phyloP scores from a whole-genome alignment of 495 filamentous ascomycete species.

The Terfezia claveryi region DNA sequence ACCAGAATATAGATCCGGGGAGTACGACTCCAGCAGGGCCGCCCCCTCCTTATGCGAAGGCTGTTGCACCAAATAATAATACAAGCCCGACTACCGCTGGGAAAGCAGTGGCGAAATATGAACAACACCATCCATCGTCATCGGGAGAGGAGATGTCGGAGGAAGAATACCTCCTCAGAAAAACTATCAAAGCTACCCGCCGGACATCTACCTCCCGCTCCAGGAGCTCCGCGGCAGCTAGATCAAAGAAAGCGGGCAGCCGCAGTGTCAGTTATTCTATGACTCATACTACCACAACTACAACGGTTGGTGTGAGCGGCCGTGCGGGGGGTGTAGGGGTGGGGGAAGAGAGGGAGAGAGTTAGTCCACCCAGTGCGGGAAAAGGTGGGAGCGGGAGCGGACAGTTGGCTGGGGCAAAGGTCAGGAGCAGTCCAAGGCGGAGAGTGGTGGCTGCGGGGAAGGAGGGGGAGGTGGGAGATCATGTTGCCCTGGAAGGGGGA shows the following conservation, averaged over 20 bases:
- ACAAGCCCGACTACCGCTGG: slow-evolving; percentile 21
- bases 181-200: slow-evolving; percentile 13
- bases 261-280: slow-evolving; percentile 35
- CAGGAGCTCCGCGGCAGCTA: slow-evolving; percentile 18
- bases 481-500: slow-evolving; percentile 20
- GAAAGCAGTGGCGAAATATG: slow-evolving; percentile 13
- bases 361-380: slow-evolving; percentile 32
- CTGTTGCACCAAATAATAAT: slow-evolving; percentile 13
- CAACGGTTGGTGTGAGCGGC: background rate
- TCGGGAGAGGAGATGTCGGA: slow-evolving; percentile 12
- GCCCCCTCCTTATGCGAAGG: background rate
- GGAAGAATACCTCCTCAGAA: slow-evolving; percentile 16
- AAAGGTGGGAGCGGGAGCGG: slow-evolving; percentile 19
- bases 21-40: background rate
- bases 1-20: slow-evolving; percentile 23
- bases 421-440: slow-evolving; percentile 39
- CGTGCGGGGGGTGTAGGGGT: background rate
- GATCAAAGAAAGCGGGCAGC: slow-evolving; percentile 21
- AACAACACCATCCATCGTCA: slow-evolving; percentile 2
- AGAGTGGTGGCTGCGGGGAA: slow-evolving; percentile 32
- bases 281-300: slow-evolving; percentile 37
- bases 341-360: background rate
- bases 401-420: slow-evolving; percentile 26
- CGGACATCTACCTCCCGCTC: slow-evolving; percentile 4
- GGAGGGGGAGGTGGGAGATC: slow-evolving; percentile 20